A percentile compares a stretch with the other conserved stretches of the same genome.
These are phyloP conservation scores for Quercus mongolica DNA, from an alignment of 306 rosid species.

Conservation along the genomic window DNA sequence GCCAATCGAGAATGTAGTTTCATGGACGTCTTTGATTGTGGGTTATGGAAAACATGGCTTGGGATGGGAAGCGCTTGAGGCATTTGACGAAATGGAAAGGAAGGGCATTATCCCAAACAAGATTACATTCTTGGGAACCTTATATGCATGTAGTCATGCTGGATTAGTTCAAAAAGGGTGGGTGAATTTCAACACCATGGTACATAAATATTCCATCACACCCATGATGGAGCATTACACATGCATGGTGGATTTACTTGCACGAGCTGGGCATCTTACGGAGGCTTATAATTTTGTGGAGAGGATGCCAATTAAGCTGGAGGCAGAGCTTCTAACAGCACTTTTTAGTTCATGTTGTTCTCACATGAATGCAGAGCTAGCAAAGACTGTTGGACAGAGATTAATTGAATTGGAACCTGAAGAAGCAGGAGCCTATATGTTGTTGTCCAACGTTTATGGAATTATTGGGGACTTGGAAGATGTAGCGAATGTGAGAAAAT, in stretches of 20 bases:
- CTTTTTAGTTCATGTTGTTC: slow-evolving; percentile 25
- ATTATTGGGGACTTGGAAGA: slow-evolving; percentile 25
- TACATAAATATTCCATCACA: slow-evolving; percentile 10
- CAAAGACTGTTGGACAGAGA: slow-evolving; percentile 15
- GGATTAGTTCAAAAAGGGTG: slow-evolving; percentile 33
- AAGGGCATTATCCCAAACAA: slow-evolving; percentile 28
- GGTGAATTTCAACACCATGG: slow-evolving; percentile 23
- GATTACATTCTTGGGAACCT: slow-evolving; percentile 23
- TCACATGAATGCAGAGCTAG: slow-evolving; percentile 21
- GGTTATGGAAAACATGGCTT: slow-evolving; percentile 26
- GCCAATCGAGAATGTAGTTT: slow-evolving; percentile 20
- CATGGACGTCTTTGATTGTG: slow-evolving; percentile 33
- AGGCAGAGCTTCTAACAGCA: slow-evolving; percentile 23
- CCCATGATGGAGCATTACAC: slow-evolving; percentile 39
- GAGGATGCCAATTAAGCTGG: slow-evolving; percentile 27
- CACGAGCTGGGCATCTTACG: slow-evolving; percentile 7
- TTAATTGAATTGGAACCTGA: slow-evolving; percentile 22
- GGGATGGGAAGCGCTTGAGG: slow-evolving; percentile 24
- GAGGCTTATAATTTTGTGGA: slow-evolving; percentile 24
- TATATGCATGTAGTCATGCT: slow-evolving; percentile 37
- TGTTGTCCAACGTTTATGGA: slow-evolving; percentile 29
- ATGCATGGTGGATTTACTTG: slow-evolving; percentile 37
- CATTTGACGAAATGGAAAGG: slow-evolving; percentile 25
- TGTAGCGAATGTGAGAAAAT: slow-evolving; percentile 24
- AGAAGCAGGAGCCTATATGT: slow-evolving; percentile 35